Percentiles rank a stretch among this genome's conserved stretches.
phyloP scores from a whole-genome alignment of 805 yeast species.

The Myxozyma neglecta region DNA sequence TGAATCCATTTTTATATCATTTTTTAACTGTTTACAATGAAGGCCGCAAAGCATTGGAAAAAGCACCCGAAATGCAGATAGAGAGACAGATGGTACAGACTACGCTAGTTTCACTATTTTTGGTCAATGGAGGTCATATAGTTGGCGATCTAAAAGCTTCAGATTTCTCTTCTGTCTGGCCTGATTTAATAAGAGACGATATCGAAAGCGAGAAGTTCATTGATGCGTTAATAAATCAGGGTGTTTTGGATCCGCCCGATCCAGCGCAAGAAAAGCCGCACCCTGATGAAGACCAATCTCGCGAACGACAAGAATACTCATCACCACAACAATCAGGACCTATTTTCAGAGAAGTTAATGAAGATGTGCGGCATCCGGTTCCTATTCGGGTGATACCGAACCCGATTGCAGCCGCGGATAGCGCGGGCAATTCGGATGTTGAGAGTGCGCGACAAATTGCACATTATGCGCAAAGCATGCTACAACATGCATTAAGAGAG shows the following conservation, averaged over 20 bases:
- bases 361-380: constrained; percentile 1
- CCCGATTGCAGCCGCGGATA: neutral
- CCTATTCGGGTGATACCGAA: constrained; percentile 8
- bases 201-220: constrained; percentile 13
- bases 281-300: neutral
- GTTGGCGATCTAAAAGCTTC: constrained; percentile 6
- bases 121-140: constrained; percentile 8
- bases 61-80: neutral
- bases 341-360: neutral
- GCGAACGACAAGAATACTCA: neutral
- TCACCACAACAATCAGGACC: neutral
- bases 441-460: neutral
- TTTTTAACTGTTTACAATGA: constrained; percentile 14
- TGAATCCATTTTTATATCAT: constrained; percentile 28
- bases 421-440: neutral
- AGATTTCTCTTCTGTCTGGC: constrained; percentile 9
- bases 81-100: constrained; percentile 13
- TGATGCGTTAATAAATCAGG: constrained; percentile 24
- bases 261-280: neutral
- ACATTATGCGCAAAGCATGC: neutral
- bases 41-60: neutral
- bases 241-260: constrained; percentile 20
- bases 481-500: constrained; percentile 8
- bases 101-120: constrained; percentile 14
- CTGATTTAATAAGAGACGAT: constrained; percentile 12